Evolutionary conservation across 305 asterid species (phyloP), one percentile per base, ranked within the genome.

Genomic region (Fraxinus velutina): DNA sequence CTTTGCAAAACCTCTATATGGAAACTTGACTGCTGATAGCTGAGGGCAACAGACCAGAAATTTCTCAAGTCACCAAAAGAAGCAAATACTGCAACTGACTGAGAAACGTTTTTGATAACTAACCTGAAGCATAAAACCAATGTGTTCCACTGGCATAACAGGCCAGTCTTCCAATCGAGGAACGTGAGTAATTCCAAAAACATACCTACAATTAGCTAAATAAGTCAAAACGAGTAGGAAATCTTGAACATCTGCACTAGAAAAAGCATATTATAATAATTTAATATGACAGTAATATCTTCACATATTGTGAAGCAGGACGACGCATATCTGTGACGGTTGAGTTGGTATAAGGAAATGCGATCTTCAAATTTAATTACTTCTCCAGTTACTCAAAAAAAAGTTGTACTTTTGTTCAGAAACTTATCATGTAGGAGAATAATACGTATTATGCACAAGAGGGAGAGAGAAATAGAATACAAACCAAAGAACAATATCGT

Each of bases 141-240:
- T 89, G 88, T 85, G 94, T 86, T 95, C 99, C 24, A 93, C 99
- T 0, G 99, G 99, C 99, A 95, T 95, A 76, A 95, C 98, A 62
- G 99, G 99, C 97, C 97, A 95, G 88, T 93, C 99, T 87, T 95
- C 99, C 90, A 92, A 73, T 21, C 98, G 91, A 78, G 99, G 98
- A 80, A 92, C 99, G 71, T 93, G 99, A 1, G 99, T 95, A 83
- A 95, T 91, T 83, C 99, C 99, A 73, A 95, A 95, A 10, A 93
- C 92, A 80, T 95, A 96, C 99, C 99, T 92, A 78, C 79, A 73
- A 64, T 32, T 52, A 83, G 83, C n/a, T 73, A 34, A 78, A 64
- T 72, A 70, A 12, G 30, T 33, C 17, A 44, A 66, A 75, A 66
- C 9, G 32, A 34, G 75, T 30, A 57, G 50, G 70, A 57, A 17